Conservation (phyloP, 148 eudicot genomes). For the Selenicereus undatus region DNA sequence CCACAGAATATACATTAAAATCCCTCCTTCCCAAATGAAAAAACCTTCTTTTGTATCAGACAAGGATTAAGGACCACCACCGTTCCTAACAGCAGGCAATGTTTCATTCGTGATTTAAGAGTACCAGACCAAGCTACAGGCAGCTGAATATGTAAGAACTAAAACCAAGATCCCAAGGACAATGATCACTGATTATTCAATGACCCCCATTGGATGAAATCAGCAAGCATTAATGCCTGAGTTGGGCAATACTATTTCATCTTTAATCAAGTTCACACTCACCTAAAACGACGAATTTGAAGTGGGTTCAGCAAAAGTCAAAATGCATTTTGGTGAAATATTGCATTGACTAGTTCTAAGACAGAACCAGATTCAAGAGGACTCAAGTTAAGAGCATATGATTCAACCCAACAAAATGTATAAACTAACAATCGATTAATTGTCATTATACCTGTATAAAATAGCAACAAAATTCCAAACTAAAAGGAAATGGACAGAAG, state of each 20-base stretch:
- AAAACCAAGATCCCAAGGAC: neutral
- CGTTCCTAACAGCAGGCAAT: neutral
- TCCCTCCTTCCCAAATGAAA: neutral
- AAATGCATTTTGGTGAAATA: neutral
- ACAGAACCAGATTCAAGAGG: neutral
- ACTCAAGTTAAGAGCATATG: neutral
- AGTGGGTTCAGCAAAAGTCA: neutral
- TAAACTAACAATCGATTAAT: neutral
- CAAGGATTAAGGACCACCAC: neutral
- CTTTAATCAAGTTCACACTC: neutral
- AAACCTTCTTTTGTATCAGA: too few species aligned
- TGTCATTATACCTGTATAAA: neutral
- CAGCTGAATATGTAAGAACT: neutral
- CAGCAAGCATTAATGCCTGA: neutral
- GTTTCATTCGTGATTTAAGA: neutral
- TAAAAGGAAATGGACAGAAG: neutral
- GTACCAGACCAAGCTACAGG: neutral
- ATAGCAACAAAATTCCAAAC: neutral
- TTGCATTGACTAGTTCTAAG: neutral
- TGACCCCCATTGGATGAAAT: neutral
- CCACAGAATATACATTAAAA: neutral
- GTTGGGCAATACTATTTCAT: neutral
- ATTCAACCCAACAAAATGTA: conserved; percentile 1
- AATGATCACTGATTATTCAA: neutral
- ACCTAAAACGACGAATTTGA: conserved; percentile 2